Percentiles rank a stretch among this genome's conserved stretches.
Evolutionary conservation across 2,329 filamentous ascomycete species (phyloP).

Genomic region (Colletotrichum somersetense): DNA sequence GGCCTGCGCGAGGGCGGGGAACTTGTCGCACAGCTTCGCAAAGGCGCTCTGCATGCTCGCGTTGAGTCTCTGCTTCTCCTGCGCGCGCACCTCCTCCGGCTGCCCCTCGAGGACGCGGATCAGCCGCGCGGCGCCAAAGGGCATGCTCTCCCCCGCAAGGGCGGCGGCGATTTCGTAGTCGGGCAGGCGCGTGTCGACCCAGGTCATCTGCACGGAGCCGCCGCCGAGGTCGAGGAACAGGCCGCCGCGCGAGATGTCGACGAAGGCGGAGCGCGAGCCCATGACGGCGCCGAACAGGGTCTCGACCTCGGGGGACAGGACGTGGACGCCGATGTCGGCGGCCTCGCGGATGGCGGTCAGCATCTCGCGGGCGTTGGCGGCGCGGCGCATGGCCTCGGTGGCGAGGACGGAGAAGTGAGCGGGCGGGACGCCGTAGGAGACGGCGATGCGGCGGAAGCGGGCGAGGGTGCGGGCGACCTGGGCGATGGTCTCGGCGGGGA

Average conservation of each 20-base stretch:
- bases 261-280: slow-evolving; percentile 83
- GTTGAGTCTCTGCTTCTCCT: slow-evolving; percentile 68
- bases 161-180: slow-evolving; percentile 68
- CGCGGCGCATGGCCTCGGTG: slow-evolving; percentile 89
- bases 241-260: slow-evolving; percentile 70
- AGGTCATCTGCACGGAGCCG: slow-evolving; percentile 75
- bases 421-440: slow-evolving; percentile 74
- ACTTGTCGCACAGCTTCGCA: slow-evolving; percentile 60
- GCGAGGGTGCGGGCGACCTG: slow-evolving; percentile 75
- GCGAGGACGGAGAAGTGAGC: slow-evolving; percentile 81
- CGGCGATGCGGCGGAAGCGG: slow-evolving; percentile 79
- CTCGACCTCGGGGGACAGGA: slow-evolving; percentile 84
- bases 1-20: slow-evolving; percentile 60
- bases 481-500: slow-evolving; percentile 69
- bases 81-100: slow-evolving; percentile 55
- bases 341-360: slow-evolving; percentile 71
- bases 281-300: slow-evolving; percentile 82
- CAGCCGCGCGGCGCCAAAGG: slow-evolving; percentile 71
- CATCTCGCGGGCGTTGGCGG: slow-evolving; percentile 79
- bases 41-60: slow-evolving; percentile 72
- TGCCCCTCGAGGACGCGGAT: slow-evolving; percentile 61
- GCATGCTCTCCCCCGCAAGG: slow-evolving; percentile 67
- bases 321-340: slow-evolving; percentile 74
- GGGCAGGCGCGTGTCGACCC: slow-evolving; percentile 63
- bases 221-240: slow-evolving; percentile 91